Evolutionary conservation across 352 stramenopile species (phyloP), one percentile per base, ranked within the genome.

Genomic region (Globisporangium orthogonon): DNA sequence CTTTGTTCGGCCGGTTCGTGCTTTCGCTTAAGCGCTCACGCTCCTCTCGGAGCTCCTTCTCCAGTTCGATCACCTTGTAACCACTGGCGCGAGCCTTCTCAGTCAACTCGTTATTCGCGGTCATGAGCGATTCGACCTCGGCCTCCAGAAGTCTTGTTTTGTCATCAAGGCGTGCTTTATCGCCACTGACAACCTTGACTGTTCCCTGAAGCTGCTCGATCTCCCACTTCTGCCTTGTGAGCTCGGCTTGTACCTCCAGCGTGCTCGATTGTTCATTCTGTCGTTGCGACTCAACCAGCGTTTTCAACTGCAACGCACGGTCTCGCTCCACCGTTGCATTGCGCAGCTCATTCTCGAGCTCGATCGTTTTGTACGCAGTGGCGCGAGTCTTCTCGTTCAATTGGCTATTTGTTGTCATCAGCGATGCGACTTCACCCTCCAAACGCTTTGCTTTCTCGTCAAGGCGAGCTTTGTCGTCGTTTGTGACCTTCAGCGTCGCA

Each of bases 181-280:
- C 75, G 23, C 58, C 56, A 35, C 67, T 67, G 14, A 63, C 50
- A 14, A 67, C 54, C 41, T 73, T 75, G 10, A 74, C 56, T 30
- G 56, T 66, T 7, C 57, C 62, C 29, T 72, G 67, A 4, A 85
- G 62, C 47, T 83, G 70, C 46, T 85, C 75, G 11, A 75, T 65
- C 55, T 88, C 78, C 61, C 74, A 68, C 37, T 77, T 80, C 29
- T 73, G 71, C 44, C 75, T 69, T 4, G 60, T 65, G 4, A 71
- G 23, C 11, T 61, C 60, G 0, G 59, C 52, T n/a, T 55, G 30
- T 1, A 49, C 60, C 33, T 61, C 63, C 1, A 58, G 28, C 4
- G 57, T 60, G 49, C 60, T 58, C 14, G 67, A 49, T 9, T 65
- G 30, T 14, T 55, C 59, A 28, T 61, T 46, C 15, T 61, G 41